A percentile compares a stretch with the other conserved stretches of the same genome.
phyloP scores from a whole-genome alignment of 2,329 filamentous ascomycete species.

The Zopfia rhizophila region DNA sequence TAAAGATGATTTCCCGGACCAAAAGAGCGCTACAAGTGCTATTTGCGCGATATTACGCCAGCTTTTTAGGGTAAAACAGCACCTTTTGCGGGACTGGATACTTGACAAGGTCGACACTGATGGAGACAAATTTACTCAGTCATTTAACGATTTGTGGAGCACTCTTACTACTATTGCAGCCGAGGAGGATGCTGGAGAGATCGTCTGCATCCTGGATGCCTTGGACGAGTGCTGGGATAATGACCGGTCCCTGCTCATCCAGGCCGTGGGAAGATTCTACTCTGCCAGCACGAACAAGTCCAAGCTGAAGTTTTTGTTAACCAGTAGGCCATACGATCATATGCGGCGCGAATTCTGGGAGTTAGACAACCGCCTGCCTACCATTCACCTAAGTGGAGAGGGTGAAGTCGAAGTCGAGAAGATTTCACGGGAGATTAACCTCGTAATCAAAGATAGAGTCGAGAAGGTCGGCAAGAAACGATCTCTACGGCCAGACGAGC shows the following conservation, averaged over 20 bases:
- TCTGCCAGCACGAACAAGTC: neutral
- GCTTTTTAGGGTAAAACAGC: slow-evolving; percentile 8
- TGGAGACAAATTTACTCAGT: neutral
- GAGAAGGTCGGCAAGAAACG: slow-evolving; percentile 7
- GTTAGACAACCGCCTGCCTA: too few relatives aligned
- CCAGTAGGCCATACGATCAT: slow-evolving; percentile 42
- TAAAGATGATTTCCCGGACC: slow-evolving; percentile 19
- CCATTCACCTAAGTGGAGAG: slow-evolving; percentile 27
- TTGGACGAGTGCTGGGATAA: slow-evolving; percentile 43
- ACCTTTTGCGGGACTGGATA: slow-evolving; percentile 4
- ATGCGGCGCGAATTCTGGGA: slow-evolving; percentile 33
- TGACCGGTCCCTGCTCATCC: slow-evolving; percentile 23
- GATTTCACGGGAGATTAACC: slow-evolving; percentile 45
- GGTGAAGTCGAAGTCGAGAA: slow-evolving; percentile 34
- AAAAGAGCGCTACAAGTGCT: slow-evolving; percentile 7
- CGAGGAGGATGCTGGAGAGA: slow-evolving; percentile 16
- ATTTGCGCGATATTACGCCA: slow-evolving; percentile 19
- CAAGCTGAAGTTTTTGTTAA: slow-evolving; percentile 47
- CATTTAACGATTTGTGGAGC: slow-evolving; percentile 12
- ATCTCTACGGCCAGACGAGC: slow-evolving; percentile 1
- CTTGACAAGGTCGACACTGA: neutral
- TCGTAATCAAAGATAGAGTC: slow-evolving; percentile 39
- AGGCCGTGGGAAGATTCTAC: slow-evolving; percentile 16
- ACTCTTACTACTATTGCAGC: slow-evolving; percentile 5
- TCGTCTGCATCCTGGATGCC: slow-evolving; percentile 45